Evolutionary conservation across 1,284 basidiomycete genomes (phyloP).

Genomic region (Moesziomyces globuligerus): DNA sequence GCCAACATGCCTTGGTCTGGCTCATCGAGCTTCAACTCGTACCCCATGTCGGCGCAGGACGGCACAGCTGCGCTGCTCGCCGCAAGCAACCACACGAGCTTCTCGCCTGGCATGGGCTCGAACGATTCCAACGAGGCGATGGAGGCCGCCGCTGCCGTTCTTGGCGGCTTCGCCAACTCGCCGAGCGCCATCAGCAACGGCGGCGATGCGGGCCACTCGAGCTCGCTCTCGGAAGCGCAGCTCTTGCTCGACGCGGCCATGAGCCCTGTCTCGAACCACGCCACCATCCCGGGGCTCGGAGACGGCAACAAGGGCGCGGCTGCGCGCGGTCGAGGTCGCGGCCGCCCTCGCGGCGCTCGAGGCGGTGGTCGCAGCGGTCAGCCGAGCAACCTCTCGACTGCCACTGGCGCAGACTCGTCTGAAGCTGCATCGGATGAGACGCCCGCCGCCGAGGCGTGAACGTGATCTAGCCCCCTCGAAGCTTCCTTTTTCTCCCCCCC

Average conservation of each 20-base stretch:
- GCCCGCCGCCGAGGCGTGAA: slow-evolving; percentile 23
- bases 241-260: slow-evolving; percentile 50
- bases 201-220: slow-evolving; percentile 20
- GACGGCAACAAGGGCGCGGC: slow-evolving; percentile 4
- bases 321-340: slow-evolving; percentile 27
- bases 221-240: slow-evolving; percentile 48
- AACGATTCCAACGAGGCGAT: slow-evolving; percentile 53
- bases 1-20: slow-evolving; percentile 27
- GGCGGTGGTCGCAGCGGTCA: slow-evolving; percentile 18
- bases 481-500: neutral
- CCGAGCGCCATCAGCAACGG: slow-evolving; percentile 9
- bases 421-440: slow-evolving; percentile 12
- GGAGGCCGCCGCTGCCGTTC: slow-evolving; percentile 49
- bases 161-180: slow-evolving; percentile 46
- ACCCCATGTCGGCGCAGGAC: slow-evolving; percentile 43
- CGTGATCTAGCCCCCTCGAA: too few relatives aligned
- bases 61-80: slow-evolving; percentile 45
- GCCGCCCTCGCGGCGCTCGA: slow-evolving; percentile 39
- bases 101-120: slow-evolving; percentile 43
- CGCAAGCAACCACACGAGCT: slow-evolving; percentile 44
- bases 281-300: slow-evolving; percentile 23
- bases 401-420: slow-evolving; percentile 19
- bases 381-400: slow-evolving; percentile 21
- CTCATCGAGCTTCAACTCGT: slow-evolving; percentile 24
- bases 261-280: slow-evolving; percentile 46